phyloP scores from a whole-genome alignment of 768 basidiomycete species.

The Fomitopsis pulvina region DNA sequence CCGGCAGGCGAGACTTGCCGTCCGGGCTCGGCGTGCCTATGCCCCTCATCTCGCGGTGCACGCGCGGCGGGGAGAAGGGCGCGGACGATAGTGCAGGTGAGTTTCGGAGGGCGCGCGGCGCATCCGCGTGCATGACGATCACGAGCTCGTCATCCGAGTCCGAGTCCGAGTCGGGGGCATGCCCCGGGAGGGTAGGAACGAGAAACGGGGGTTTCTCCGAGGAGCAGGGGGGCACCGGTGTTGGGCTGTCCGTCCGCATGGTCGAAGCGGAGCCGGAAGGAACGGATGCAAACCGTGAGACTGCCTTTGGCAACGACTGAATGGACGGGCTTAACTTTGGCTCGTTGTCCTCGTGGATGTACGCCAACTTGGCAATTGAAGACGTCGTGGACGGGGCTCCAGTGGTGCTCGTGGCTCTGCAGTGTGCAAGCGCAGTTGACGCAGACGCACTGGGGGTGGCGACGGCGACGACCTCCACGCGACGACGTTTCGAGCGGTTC shows the following conservation, averaged over 20 bases:
- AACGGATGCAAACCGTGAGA: not conserved
- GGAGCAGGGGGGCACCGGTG: not conserved
- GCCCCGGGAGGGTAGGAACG: not conserved
- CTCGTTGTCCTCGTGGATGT: not conserved
- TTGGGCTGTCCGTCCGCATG: no score
- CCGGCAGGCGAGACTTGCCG: slow-evolving; percentile 18
- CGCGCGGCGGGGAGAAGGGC: not conserved
- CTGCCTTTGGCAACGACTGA: no score
- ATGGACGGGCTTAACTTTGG: not conserved
- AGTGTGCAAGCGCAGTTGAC: not conserved
- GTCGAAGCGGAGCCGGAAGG: no score
- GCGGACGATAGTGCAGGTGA: not conserved
- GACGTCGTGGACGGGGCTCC: not conserved
- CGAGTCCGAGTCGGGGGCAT: not conserved
- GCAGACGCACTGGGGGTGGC: not conserved
- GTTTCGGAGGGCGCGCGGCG: slow-evolving; percentile 6
- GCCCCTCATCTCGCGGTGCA: not conserved
- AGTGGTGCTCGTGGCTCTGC: slow-evolving; percentile 1
- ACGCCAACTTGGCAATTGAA: not conserved
- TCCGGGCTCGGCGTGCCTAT: slow-evolving; percentile 10
- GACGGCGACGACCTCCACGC: slow-evolving; percentile 8
- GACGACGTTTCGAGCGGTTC: slow-evolving; percentile 7
- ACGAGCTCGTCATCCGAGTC: slow-evolving; percentile 14
- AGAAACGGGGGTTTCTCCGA: not conserved
- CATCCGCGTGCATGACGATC: slow-evolving; percentile 12